phyloP scores from a whole-genome alignment of 108 stramenopile species.

The Cyclotella sp. region DNA sequence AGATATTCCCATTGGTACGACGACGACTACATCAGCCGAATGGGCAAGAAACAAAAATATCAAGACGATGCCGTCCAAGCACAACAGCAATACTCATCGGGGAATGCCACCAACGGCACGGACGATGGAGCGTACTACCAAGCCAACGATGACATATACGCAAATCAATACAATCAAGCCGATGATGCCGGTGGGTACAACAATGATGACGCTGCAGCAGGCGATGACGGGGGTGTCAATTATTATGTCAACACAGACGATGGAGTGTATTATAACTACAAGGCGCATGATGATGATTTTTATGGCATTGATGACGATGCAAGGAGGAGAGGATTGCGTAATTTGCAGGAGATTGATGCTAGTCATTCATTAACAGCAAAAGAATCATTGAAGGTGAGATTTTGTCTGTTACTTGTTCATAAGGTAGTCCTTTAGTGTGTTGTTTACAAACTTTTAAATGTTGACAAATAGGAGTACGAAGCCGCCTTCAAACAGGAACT shows the following conservation, averaged over 20 bases:
- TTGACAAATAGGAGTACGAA: conserved; percentile 32
- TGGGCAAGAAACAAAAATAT: conserved; percentile 57
- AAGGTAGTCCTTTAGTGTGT: background rate
- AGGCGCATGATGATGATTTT: conserved; percentile 49
- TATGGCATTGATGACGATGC: conserved; percentile 59
- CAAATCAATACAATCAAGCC: conserved; percentile 55
- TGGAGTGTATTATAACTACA: conserved; percentile 45
- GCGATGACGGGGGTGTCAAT: conserved; percentile 22
- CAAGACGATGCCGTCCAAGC: conserved; percentile 41
- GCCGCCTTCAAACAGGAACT: conserved; percentile 43
- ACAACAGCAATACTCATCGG: conserved; percentile 45
- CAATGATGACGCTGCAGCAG: conserved; percentile 30
- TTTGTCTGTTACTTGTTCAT: background rate
- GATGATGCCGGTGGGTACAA: conserved; percentile 35
- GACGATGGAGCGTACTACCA: conserved; percentile 55
- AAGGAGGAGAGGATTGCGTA: conserved; percentile 32
- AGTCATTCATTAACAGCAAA: conserved; percentile 48
- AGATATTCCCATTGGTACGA: conserved; percentile 78
- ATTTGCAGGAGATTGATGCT: conserved; percentile 26
- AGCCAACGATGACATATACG: conserved; percentile 43
- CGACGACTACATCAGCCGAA: conserved; percentile 76
- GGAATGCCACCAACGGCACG: conserved; percentile 34
- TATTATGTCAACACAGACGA: conserved; percentile 48
- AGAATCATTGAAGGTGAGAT: conserved; percentile 33
- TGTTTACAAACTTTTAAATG: background rate